These are phyloP conservation scores for Talaromyces amestolkiae DNA, from an alignment of 2,329 filamentous ascomycete genomes.

Conservation along the genomic window DNA sequence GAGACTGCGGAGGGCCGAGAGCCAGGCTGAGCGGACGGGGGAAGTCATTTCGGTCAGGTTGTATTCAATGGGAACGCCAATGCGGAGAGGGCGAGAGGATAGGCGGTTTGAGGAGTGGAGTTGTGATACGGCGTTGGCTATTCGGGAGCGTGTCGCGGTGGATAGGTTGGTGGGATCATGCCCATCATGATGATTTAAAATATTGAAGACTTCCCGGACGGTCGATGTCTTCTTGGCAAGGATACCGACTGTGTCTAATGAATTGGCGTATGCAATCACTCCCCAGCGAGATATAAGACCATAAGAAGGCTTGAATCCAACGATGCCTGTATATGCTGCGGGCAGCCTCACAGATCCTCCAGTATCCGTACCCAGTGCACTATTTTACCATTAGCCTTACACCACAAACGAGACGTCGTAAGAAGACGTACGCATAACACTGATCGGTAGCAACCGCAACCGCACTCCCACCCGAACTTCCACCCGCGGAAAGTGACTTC, in stretches of 20 bases:
- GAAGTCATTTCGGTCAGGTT: constrained; percentile 79
- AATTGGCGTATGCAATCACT: constrained; percentile 89
- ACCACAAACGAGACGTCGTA: not conserved
- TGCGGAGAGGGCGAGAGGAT: constrained; percentile 40
- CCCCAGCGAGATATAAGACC: constrained; percentile 82
- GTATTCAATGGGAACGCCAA: constrained; percentile 71
- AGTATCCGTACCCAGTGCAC: constrained; percentile 87
- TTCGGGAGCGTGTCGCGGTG: constrained; percentile 52
- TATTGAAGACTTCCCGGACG: constrained; percentile 54
- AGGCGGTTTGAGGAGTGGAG: constrained; percentile 26
- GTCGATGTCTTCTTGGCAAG: constrained; percentile 57
- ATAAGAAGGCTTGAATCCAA: constrained; percentile 91
- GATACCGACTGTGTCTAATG: constrained; percentile 83
- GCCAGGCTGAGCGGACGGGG: constrained; percentile 68
- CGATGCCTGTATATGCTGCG: constrained; percentile 77
- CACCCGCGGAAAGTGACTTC: constrained; percentile 66
- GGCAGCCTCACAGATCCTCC: constrained; percentile 85
- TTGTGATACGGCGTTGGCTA: constrained; percentile 45
- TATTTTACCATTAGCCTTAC: constrained; percentile 27
- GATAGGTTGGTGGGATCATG: constrained; percentile 74
- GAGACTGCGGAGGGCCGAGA: constrained; percentile 58
- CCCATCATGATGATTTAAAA: constrained; percentile 60
- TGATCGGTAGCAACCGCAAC: constrained; percentile 70
- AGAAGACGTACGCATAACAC: constrained; percentile 53
- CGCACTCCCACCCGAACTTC: constrained; percentile 91